Percentiles rank a stretch among this genome's conserved stretches.
phyloP scores from a whole-genome alignment of 169 alveolate species.

The Plasmodium fragile region DNA sequence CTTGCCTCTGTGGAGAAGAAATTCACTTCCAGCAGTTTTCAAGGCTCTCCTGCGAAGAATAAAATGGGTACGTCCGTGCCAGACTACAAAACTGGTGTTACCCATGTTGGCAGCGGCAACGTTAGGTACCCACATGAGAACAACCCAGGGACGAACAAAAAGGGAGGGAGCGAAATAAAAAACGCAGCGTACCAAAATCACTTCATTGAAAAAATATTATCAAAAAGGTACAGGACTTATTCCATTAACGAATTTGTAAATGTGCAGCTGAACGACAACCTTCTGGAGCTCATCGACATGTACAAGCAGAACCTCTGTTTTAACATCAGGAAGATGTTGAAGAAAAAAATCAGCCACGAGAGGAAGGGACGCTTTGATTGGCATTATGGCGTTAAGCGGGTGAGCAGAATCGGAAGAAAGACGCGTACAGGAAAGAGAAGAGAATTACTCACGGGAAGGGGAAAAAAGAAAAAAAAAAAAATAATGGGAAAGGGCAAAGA shows the following conservation, averaged over 20 bases:
- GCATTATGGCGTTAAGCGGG: neutral
- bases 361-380: neutral
- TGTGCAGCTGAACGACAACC: conserved; percentile 40
- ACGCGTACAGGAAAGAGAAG: neutral
- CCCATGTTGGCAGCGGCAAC: neutral
- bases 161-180: neutral
- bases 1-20: neutral
- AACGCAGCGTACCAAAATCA: conserved; percentile 17
- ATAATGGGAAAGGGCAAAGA: neutral
- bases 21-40: neutral
- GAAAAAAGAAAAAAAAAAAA: conserved; percentile 9
- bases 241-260: conserved; percentile 66
- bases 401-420: neutral
- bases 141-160: neutral
- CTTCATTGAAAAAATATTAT: conserved; percentile 42
- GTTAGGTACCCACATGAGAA: neutral
- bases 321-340: conserved; percentile 18
- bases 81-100: neutral
- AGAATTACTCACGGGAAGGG: neutral
- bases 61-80: neutral
- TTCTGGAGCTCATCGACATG: conserved; percentile 22
- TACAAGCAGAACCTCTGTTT: conserved; percentile 37
- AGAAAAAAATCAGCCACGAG: neutral
- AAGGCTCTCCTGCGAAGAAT: neutral
- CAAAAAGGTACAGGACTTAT: conserved; percentile 38